Conservation (phyloP, 2,329 filamentous ascomycete genomes). For the Grosmannia serpens region DNA sequence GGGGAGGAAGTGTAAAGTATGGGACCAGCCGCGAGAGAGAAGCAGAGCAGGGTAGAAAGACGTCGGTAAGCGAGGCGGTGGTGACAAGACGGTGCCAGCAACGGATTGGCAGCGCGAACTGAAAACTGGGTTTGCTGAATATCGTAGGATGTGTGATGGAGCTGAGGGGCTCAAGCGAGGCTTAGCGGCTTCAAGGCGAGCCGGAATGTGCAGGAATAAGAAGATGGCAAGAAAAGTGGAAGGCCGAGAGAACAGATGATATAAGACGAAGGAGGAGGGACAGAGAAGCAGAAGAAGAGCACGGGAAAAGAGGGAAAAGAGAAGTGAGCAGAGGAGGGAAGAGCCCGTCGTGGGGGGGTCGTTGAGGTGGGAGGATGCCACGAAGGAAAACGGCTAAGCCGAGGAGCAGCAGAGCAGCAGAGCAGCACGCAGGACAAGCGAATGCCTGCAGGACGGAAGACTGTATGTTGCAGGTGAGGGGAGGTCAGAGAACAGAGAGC, state of each 20-base stretch:
- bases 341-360: neutral
- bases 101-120: neutral
- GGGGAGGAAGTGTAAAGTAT: neutral
- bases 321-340: neutral
- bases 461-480: neutral
- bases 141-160: too few relatives aligned
- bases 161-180: neutral
- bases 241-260: too few relatives aligned
- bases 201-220: neutral
- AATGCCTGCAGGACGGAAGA: constrained; percentile 9
- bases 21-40: neutral
- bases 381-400: neutral
- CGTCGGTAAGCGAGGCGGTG: neutral
- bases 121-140: too few relatives aligned
- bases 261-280: neutral
- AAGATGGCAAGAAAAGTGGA: neutral
- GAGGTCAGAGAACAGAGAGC: neutral
- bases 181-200: neutral
- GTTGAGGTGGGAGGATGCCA: neutral
- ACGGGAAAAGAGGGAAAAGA: neutral
- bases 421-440: constrained; percentile 13
- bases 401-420: neutral
- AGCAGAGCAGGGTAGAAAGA: neutral
- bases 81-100: neutral
- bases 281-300: neutral